A percentile compares a stretch with the other conserved stretches of the same genome.
These are phyloP conservation scores for Hygrocybe punicea DNA, from an alignment of 768 basidiomycete species.

Conservation along the genomic window DNA sequence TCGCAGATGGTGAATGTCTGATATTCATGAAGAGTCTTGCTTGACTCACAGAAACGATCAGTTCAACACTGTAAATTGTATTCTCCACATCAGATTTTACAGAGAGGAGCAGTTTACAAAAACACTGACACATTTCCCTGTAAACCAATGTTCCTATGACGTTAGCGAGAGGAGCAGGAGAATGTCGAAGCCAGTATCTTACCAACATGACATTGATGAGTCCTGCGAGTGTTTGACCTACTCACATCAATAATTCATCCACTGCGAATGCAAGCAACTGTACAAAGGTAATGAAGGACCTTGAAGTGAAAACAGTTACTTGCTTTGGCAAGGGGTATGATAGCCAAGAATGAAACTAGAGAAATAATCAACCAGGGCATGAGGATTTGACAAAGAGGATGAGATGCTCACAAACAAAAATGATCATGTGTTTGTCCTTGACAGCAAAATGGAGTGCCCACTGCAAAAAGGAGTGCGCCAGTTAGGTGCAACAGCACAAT, in stretches of 20 bases:
- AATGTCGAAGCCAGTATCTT: slow-evolving; percentile 18
- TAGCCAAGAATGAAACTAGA: slow-evolving; percentile 73
- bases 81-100: slow-evolving; percentile 7
- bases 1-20: slow-evolving; percentile 24
- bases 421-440: slow-evolving; percentile 49
- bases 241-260: slow-evolving; percentile 76
- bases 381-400: not conserved
- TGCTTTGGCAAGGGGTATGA: slow-evolving; percentile 82
- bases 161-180: not conserved
- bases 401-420: slow-evolving; percentile 65
- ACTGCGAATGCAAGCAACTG: slow-evolving; percentile 82
- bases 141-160: slow-evolving; percentile 2
- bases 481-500: not conserved
- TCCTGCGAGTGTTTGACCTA: slow-evolving; percentile 81
- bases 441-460: slow-evolving; percentile 70
- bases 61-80: slow-evolving; percentile 47
- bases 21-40: not conserved
- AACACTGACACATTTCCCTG: slow-evolving; percentile 50
- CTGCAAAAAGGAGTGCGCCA: slow-evolving; percentile 33
- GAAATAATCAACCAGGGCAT: slow-evolving; percentile 4
- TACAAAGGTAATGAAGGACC: not conserved
- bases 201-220: slow-evolving; percentile 83
- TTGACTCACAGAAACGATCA: slow-evolving; percentile 71
- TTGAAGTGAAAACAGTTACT: not conserved
- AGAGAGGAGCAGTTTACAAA: slow-evolving; percentile 33